Evolutionary conservation across 805 yeast species (phyloP).

Genomic region (Metschnikowia cubensis): DNA sequence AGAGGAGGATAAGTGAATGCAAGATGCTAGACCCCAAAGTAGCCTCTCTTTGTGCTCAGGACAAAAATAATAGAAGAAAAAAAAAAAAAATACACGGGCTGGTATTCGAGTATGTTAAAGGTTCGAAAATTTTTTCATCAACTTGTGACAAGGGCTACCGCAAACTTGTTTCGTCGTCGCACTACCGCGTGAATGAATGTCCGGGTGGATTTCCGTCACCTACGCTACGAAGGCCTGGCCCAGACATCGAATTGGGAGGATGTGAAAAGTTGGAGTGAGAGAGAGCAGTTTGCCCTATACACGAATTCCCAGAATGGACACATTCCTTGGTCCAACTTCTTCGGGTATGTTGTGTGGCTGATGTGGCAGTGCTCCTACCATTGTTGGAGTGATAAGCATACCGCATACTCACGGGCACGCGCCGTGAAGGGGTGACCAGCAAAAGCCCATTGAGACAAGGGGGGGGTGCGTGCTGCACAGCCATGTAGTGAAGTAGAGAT

Average conservation of each 20-base stretch:
- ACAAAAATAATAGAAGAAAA: not conserved
- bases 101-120: not conserved
- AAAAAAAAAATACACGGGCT: not conserved
- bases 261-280: too few relatives aligned
- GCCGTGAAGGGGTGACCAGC: not conserved
- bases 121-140: conserved; percentile 3
- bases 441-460: not conserved
- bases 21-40: not conserved
- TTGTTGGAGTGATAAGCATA: not conserved
- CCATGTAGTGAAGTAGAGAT: not conserved
- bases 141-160: not conserved
- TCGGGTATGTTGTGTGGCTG: not conserved
- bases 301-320: too few relatives aligned
- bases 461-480: not conserved
- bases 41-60: not conserved
- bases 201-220: not conserved
- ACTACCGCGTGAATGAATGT: not conserved
- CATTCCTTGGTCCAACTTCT: too few relatives aligned
- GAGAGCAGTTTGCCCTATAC: too few relatives aligned
- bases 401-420: not conserved
- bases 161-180: conserved; percentile 4
- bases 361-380: not conserved
- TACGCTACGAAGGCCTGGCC: not conserved
- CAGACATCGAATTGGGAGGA: not conserved
- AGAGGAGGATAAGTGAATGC: not conserved